Base-by-base conservation (phyloP, 176 grass and related monocot genomes). In the Thalia dealbata region DNA sequence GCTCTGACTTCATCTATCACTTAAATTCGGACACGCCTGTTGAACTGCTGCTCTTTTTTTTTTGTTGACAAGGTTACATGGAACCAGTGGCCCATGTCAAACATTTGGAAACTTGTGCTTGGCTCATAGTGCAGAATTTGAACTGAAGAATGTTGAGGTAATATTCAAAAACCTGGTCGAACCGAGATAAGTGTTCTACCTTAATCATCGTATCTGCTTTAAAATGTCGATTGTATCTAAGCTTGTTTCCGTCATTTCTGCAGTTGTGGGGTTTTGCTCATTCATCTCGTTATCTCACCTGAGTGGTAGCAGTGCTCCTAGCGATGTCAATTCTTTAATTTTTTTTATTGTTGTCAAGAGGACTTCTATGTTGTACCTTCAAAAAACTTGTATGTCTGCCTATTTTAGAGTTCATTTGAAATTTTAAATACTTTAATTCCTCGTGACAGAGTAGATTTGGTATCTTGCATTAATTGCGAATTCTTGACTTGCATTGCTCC, bases 81-180 rank as follows among this genome's bases (percentile, higher is more conserved):
- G 92, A 81, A 89, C 68, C 28, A 96, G 88, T 79, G 92, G 92
- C 29, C 79, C 84, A 27, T 87, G 92, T 66, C 84, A 96, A 22
- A 96, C 92, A 70, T 96, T 89, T 76, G 92, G 86, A 69, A 96
- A 87, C 76, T 86, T 83, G 61, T 96, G 92, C 71, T 87, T 96
- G 80, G 92, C 92, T 78, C 73, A 89, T 89, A 80, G 51, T 77
- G 35, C 88, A 3, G 85, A 91, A 55, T 91, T 91, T 88, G 85
- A 83, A 76, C 43, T 91, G 67, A 85, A 88, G 77, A 85, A 88
- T 76, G 80, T 91, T 14, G 89, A 91, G 89, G 89, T 91, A 85
- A 54, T 54, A 54, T 50, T 48, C 23, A 52, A 0, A 4, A 56
- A 38, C 32, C 32, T 38, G 32, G 32, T 4, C 32, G 4, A 38